Conservation (phyloP, 2,329 filamentous ascomycete genomes). For the Pseudogymnoascus sp. region DNA sequence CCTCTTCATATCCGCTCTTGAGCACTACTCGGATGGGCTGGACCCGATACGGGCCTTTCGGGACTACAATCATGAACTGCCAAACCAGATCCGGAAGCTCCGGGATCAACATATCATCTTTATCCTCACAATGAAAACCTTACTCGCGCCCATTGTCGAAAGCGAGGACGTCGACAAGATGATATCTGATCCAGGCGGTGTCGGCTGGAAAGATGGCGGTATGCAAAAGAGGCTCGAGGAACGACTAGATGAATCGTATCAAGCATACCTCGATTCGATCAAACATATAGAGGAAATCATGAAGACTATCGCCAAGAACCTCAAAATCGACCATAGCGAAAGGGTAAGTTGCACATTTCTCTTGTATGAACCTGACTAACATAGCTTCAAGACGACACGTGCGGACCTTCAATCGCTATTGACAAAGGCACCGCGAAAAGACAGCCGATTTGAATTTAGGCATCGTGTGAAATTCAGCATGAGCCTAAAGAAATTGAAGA, state of each 20-base stretch:
- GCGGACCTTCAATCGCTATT: constrained; percentile 3
- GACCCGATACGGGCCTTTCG: background rate
- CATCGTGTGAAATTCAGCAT: background rate
- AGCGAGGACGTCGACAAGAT: background rate
- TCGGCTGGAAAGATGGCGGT: background rate
- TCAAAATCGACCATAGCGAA: constrained; percentile 2
- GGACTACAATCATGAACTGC: background rate
- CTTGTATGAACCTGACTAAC: background rate
- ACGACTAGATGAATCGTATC: background rate
- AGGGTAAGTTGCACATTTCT: background rate
- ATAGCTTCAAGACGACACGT: constrained; percentile 1
- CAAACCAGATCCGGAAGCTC: constrained; percentile 1
- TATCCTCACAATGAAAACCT: background rate
- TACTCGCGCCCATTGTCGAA: background rate
- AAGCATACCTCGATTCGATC: background rate
- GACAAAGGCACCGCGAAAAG: background rate
- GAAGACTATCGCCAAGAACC: background rate
- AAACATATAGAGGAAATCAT: constrained; percentile 6
- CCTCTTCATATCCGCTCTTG: constrained; percentile 5
- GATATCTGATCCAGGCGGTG: background rate
- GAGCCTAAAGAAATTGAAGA: background rate
- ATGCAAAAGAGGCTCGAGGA: background rate
- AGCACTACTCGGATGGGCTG: constrained; percentile 1
- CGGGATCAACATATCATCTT: background rate
- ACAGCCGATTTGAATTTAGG: background rate